Base-by-base conservation (phyloP, 2,329 filamentous ascomycete genomes). In the Arthrobotrys entomopaga region DNA sequence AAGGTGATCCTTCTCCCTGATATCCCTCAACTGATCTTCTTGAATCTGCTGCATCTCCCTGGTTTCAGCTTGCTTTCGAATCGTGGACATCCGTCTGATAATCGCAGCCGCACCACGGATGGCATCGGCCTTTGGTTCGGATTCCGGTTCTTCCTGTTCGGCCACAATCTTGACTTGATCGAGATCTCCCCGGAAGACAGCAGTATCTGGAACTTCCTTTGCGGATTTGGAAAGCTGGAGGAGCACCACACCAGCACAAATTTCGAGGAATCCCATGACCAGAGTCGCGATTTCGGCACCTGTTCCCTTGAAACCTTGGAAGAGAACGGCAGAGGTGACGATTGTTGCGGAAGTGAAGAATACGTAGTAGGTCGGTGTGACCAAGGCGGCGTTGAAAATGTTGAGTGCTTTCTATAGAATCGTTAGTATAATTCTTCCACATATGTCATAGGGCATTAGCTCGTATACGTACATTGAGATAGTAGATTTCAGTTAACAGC, bases 281-380 rank as follows among this genome's bases (percentile, higher is more conserved):
- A 98, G 91, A 0, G 78, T 79, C 7, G 78, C 85, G 67, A 99
- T 98, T 24, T 91, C 87, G 4, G 88, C 86, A 0, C 87, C 85
- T 0, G 91, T 91, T 40, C 94, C 95, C 80, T 96, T 94, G 86
- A 99, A 97, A 6, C 95, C 95, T 76, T 89, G 90, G 82, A 98
- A 98, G 1, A 99, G 84, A 53, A 99, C 89, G 2, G 93, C 91
- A 0, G 94, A 97, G 4, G 93, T 96, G 78, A 98, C 87, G 77
- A 99, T 97, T 19, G 95, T 98, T 3, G 93, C 91, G 78, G 90
- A 96, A 43, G 95, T 99, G 81, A 99, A 99, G 84, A 96, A 94
- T 77, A 99, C 95, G 81, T 99, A 99, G 83, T 99, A 99, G 1
- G 95, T 99, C 0, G 95, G 95, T 0, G 95, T 99, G 72, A 99